A percentile compares a stretch with the other conserved stretches of the same genome.
Evolutionary conservation across 192 early-diverging fungal genomes (phyloP).

Genomic region (Coemansia furcata): DNA sequence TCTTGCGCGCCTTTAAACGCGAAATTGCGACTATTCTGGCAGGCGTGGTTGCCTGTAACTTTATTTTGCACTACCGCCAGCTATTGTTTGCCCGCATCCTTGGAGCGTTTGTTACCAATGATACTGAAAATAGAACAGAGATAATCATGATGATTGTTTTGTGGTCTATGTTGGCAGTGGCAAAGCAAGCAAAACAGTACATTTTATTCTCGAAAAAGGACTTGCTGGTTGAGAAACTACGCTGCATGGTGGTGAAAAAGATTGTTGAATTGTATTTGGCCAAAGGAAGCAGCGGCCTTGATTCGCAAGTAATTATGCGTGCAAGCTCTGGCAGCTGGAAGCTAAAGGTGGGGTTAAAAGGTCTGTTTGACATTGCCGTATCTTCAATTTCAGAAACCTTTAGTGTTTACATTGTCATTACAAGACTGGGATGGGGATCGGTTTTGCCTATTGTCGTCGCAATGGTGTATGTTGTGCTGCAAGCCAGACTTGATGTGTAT

Average conservation of each 20-base stretch:
- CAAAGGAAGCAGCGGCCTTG: constrained; percentile 1
- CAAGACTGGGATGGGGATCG: constrained; percentile 12
- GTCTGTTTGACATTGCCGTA: neutral
- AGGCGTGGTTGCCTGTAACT: neutral
- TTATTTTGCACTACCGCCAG: neutral
- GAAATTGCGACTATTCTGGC: neutral
- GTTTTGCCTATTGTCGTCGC: constrained; percentile 16
- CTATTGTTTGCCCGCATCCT: constrained; percentile 8
- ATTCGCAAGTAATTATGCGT: neutral
- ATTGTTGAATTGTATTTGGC: neutral
- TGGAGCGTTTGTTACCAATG: constrained; percentile 3
- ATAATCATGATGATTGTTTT: neutral
- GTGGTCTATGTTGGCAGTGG: constrained; percentile 11
- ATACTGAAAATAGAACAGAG: neutral
- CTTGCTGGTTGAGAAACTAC: neutral
- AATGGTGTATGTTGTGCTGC: neutral
- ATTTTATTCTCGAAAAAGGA: neutral
- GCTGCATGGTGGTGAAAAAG: neutral
- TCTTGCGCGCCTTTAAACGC: neutral
- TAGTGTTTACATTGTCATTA: constrained; percentile 15
- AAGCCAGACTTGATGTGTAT: neutral
- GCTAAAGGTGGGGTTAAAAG: neutral
- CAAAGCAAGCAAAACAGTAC: neutral
- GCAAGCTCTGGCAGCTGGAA: neutral
- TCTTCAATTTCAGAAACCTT: constrained; percentile 2